phyloP scores from a whole-genome alignment of 352 stramenopile genomes.

The Porosira glacialis region DNA sequence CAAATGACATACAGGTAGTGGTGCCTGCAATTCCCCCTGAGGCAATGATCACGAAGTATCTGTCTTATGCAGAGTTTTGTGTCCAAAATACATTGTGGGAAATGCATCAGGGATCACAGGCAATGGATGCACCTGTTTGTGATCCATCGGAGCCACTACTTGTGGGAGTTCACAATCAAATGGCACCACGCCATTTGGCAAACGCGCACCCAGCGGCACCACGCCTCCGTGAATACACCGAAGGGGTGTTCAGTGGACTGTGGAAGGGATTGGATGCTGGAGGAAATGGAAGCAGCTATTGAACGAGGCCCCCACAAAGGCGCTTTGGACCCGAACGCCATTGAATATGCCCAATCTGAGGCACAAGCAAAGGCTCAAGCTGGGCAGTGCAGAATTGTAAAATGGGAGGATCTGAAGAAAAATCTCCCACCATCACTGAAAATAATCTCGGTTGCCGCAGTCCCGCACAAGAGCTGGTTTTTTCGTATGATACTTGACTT shows the following conservation, averaged over 20 bases:
- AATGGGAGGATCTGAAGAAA: slow-evolving; percentile 17
- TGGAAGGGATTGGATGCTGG: slow-evolving; percentile 5
- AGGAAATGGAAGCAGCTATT: slow-evolving; percentile 12
- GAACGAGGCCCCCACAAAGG: slow-evolving; percentile 7
- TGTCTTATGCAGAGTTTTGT: too few species aligned
- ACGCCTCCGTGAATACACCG: too few species aligned
- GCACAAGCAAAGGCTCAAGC: slow-evolving; percentile 2
- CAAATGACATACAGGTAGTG: too few species aligned
- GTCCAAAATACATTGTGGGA: too few species aligned
- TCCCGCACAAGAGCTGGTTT: slow-evolving; percentile 15
- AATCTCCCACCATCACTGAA: not conserved
- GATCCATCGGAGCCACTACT: too few species aligned
- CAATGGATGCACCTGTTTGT: too few species aligned
- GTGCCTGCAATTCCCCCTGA: too few species aligned
- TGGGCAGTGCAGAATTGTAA: not conserved
- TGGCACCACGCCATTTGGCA: too few species aligned
- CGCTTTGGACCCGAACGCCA: slow-evolving; percentile 11
- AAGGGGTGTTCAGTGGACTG: not conserved
- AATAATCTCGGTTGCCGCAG: slow-evolving; percentile 11
- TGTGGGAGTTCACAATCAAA: too few species aligned
- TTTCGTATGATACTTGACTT: slow-evolving; percentile 17
- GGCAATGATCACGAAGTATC: too few species aligned
- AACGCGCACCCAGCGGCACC: too few species aligned
- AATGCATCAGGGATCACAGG: too few species aligned
- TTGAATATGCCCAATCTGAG: slow-evolving; percentile 2